Evolutionary conservation across 2,329 filamentous ascomycete genomes (phyloP).

Genomic region (Trichoderma harzianum): DNA sequence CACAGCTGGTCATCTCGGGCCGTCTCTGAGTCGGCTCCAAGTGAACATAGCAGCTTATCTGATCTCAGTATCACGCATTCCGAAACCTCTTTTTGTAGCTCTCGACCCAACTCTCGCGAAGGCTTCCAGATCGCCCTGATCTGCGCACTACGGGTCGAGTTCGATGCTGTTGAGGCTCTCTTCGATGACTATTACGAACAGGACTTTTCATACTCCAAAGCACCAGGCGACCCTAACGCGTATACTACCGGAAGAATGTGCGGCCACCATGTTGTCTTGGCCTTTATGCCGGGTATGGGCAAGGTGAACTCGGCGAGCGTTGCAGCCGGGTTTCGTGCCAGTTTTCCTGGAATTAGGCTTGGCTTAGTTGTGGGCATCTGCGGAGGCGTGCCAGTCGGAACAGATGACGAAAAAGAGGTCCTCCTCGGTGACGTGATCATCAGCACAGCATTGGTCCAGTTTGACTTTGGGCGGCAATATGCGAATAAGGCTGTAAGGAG

Average conservation of each 20-base stretch:
- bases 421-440: constrained; percentile 30
- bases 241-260: constrained; percentile 27
- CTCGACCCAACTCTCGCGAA: background rate
- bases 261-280: constrained; percentile 25
- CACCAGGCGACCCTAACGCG: constrained; percentile 27
- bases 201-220: constrained; percentile 24
- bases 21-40: background rate
- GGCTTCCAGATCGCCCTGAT: constrained; percentile 24
- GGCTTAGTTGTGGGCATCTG: constrained; percentile 23
- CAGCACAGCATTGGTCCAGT: constrained; percentile 28
- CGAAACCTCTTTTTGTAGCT: background rate
- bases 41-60: background rate
- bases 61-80: background rate
- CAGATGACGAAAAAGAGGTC: constrained; percentile 18
- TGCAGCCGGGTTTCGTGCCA: constrained; percentile 13
- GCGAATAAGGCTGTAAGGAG: constrained; percentile 23
- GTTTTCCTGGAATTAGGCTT: constrained; percentile 23
- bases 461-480: constrained; percentile 29
- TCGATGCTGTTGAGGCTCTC: constrained; percentile 21
- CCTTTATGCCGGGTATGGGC: constrained; percentile 24
- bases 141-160: constrained; percentile 23
- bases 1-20: background rate
- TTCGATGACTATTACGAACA: constrained; percentile 24
- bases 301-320: constrained; percentile 18
- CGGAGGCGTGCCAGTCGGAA: constrained; percentile 23